Percentiles rank a stretch among this genome's conserved stretches.
phyloP scores from a whole-genome alignment of 169 alveolate species.

The Cryptosporidium xiaoi region DNA sequence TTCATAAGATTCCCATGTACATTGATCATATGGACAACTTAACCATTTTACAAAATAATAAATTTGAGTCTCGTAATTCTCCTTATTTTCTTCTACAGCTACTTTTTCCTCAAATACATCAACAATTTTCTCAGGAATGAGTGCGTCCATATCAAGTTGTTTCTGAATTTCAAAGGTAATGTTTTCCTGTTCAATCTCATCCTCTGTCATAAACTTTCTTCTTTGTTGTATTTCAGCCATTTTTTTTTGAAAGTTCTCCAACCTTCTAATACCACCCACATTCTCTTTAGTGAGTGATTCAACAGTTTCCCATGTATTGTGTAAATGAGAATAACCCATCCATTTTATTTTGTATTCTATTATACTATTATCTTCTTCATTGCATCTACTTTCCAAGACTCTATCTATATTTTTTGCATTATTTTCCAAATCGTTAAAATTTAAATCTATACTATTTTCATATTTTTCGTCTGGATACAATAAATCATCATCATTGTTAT shows the following conservation, averaged over 20 bases:
- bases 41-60: slow-evolving; percentile 89
- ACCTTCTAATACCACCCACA: slow-evolving; percentile 84
- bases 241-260: slow-evolving; percentile 87
- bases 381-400: slow-evolving; percentile 22
- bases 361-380: slow-evolving; percentile 72
- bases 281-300: slow-evolving; percentile 80
- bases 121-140: slow-evolving; percentile 88
- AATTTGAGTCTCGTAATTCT: slow-evolving; percentile 20
- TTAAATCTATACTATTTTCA: not conserved
- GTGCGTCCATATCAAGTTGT: slow-evolving; percentile 90
- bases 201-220: slow-evolving; percentile 86
- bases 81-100: not conserved
- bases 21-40: slow-evolving; percentile 91
- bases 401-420: slow-evolving; percentile 41
- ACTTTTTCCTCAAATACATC: slow-evolving; percentile 19
- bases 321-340: slow-evolving; percentile 90
- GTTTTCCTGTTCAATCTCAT: slow-evolving; percentile 90
- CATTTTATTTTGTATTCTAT: slow-evolving; percentile 88
- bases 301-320: slow-evolving; percentile 89
- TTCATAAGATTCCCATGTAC: slow-evolving; percentile 89
- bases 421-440: not conserved
- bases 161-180: slow-evolving; percentile 87
- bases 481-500: no score
- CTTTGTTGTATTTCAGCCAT: slow-evolving; percentile 82
- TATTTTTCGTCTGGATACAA: no score